A percentile compares a stretch with the other conserved stretches of the same genome.
Evolutionary conservation across 1,284 basidiomycete species (phyloP).

Genomic region (Termitomyces sp.): DNA sequence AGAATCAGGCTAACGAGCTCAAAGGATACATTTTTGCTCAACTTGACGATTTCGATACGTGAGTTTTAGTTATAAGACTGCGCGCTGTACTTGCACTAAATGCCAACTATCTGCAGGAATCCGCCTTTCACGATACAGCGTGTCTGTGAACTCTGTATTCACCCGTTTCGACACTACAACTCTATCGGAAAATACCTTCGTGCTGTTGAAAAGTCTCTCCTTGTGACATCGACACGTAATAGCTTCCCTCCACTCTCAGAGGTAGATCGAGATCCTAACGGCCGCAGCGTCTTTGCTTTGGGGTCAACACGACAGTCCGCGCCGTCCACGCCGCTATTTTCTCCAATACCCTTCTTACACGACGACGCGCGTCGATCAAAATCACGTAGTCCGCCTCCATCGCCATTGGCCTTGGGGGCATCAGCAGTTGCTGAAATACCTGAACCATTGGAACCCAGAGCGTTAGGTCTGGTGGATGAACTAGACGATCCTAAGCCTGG

Average conservation of each 20-base stretch:
- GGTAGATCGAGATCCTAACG: constrained; percentile 33
- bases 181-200: constrained; percentile 87
- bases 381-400: constrained; percentile 71
- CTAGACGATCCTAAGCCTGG: constrained; percentile 77
- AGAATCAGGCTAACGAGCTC: constrained; percentile 58
- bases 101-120: constrained; percentile 32
- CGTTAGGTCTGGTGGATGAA: constrained; percentile 74
- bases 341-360: constrained; percentile 79
- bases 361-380: constrained; percentile 70
- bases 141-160: constrained; percentile 77
- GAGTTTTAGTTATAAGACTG: constrained; percentile 24
- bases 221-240: constrained; percentile 79
- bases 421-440: constrained; percentile 24
- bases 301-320: constrained; percentile 42
- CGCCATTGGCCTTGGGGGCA: constrained; percentile 53
- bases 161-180: constrained; percentile 71
- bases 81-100: constrained; percentile 5
- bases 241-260: constrained; percentile 57
- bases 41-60: constrained; percentile 78
- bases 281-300: constrained; percentile 37
- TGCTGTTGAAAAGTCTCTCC: constrained; percentile 79
- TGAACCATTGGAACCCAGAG: constrained; percentile 40
- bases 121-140: constrained; percentile 93
- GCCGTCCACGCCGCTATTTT: constrained; percentile 76
- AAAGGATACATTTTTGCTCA: constrained; percentile 57